Percentiles rank a stretch among this genome's conserved stretches.
These are phyloP conservation scores for Dalbergia cultrata DNA, from an alignment of 306 rosid species.

Conservation along the genomic window DNA sequence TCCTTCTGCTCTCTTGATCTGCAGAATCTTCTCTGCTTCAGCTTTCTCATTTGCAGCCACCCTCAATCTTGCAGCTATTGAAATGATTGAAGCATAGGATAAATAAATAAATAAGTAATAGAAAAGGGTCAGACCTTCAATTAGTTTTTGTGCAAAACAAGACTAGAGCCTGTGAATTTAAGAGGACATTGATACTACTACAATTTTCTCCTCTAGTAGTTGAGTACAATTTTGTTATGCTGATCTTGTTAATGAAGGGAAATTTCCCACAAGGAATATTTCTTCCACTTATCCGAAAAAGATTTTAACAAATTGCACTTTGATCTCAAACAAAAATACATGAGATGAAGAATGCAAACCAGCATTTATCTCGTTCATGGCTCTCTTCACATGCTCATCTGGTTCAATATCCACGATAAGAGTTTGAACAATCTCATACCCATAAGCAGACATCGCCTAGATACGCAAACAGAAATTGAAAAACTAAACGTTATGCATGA, in stretches of 20 bases:
- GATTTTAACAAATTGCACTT: neutral
- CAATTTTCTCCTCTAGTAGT: constrained; percentile 1
- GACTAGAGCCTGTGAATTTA: neutral
- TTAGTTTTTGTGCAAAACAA: constrained; percentile 18
- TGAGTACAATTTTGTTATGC: too few species aligned
- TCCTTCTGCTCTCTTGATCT: constrained; percentile 86
- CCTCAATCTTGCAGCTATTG: constrained; percentile 87
- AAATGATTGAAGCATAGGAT: constrained; percentile 27
- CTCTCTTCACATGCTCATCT: constrained; percentile 89
- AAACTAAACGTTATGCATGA: constrained; percentile 21
- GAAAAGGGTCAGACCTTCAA: neutral
- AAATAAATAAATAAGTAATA: constrained; percentile 7
- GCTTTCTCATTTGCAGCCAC: constrained; percentile 90
- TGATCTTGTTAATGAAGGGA: neutral
- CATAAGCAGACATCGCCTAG: constrained; percentile 95
- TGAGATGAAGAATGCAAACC: constrained; percentile 55
- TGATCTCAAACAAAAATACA: constrained; percentile 7
- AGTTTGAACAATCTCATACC: constrained; percentile 93
- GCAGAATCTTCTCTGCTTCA: constrained; percentile 92
- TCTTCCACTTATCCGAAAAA: neutral
- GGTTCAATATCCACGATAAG: constrained; percentile 97
- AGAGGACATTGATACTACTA: neutral
- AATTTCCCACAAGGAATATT: constrained; percentile 4
- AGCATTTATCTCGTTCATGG: constrained; percentile 98
- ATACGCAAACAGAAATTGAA: constrained; percentile 35